Percentiles rank a stretch among this genome's conserved stretches.
Evolutionary conservation across 345 rosid genomes (phyloP).

Genomic region (Eutrema yunnanense): DNA sequence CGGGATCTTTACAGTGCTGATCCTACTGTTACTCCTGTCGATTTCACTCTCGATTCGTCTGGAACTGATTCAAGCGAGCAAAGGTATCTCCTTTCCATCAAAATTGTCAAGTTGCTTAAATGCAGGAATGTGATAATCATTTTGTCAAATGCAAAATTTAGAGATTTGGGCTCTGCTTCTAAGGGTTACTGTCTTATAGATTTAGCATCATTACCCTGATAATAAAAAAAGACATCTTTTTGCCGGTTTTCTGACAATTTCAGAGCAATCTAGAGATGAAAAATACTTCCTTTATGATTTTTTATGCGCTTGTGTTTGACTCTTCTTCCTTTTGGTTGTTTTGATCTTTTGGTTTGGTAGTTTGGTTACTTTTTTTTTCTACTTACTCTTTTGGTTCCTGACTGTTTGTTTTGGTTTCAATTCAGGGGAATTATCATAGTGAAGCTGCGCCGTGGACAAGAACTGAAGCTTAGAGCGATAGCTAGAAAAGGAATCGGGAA

Average conservation of each 20-base stretch:
- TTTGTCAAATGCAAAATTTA: not conserved
- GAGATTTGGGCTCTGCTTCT: not conserved
- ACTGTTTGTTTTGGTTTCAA: constrained; percentile 17
- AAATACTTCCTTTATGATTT: not conserved
- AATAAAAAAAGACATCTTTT: not conserved
- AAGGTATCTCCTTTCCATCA: constrained; percentile 33
- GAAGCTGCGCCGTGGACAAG: constrained; percentile 84
- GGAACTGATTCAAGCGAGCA: constrained; percentile 56
- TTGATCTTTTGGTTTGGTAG: not conserved
- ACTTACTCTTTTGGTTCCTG: not conserved
- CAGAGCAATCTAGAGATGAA: not conserved
- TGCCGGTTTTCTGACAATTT: not conserved
- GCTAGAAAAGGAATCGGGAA: constrained; percentile 96
- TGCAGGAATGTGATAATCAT: not conserved
- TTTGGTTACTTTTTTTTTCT: not conserved
- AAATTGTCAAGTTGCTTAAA: not conserved
- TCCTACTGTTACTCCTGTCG: constrained; percentile 81
- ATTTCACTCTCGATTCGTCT: constrained; percentile 46
- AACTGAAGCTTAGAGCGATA: constrained; percentile 79
- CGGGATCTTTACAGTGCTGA: constrained; percentile 79
- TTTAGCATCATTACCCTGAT: not conserved
- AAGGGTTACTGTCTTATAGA: not conserved
- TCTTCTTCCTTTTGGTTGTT: not conserved
- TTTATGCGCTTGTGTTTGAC: not conserved
- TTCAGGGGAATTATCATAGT: constrained; percentile 85